phyloP scores from a whole-genome alignment of 2,329 filamentous ascomycete species.

The Grosmannia clavigera region DNA sequence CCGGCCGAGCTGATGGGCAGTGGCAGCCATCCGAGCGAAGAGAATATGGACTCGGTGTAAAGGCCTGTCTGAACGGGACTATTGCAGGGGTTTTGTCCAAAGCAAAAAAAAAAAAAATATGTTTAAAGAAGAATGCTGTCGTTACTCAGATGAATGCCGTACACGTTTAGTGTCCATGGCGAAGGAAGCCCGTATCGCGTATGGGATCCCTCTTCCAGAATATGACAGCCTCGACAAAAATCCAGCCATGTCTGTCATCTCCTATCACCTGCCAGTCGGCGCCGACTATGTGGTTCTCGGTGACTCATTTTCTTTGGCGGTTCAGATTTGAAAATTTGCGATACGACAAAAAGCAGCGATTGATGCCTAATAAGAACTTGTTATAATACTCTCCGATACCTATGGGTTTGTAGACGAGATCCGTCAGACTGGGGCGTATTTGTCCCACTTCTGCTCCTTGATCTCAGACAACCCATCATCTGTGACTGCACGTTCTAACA shows the following conservation, averaged over 20 bases:
- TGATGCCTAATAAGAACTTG: background rate
- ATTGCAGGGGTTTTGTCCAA: background rate
- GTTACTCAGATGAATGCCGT: constrained; percentile 41
- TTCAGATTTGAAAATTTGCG: background rate
- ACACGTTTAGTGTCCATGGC: constrained; percentile 61
- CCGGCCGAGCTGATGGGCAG: constrained; percentile 15
- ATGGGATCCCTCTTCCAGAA: constrained; percentile 43
- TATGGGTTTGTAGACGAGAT: background rate
- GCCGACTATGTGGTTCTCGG: constrained; percentile 41
- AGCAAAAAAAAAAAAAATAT: background rate
- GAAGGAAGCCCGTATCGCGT: constrained; percentile 38
- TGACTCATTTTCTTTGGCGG: background rate
- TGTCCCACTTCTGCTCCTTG: background rate
- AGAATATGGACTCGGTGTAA: background rate
- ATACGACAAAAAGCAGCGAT: background rate
- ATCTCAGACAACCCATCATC: constrained; percentile 7
- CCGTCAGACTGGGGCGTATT: background rate
- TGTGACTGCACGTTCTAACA: constrained; percentile 16
- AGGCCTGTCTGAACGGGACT: background rate
- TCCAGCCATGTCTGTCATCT: background rate
- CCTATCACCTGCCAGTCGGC: constrained; percentile 27
- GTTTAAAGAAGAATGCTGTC: background rate
- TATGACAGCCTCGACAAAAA: constrained; percentile 24
- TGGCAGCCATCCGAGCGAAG: background rate
- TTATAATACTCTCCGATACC: background rate